Evolutionary conservation across 73 alveolate genomes (phyloP).

Genomic region (Paramecium octaurelia): DNA sequence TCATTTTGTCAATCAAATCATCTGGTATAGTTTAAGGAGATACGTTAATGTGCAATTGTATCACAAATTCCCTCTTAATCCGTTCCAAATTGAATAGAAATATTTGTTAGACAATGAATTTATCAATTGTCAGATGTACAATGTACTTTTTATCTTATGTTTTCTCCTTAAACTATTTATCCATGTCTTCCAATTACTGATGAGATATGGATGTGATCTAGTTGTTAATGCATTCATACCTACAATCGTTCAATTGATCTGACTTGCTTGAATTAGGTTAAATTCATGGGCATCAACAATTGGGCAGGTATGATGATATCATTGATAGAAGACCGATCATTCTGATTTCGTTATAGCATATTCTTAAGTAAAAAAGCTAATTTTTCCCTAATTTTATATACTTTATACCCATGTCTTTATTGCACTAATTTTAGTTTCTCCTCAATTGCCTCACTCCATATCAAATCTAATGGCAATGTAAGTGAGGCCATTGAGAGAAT

Average conservation of each 20-base stretch:
- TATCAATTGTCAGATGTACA: not conserved
- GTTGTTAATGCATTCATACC: not conserved
- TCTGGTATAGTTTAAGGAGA: not conserved
- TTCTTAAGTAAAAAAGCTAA: not conserved
- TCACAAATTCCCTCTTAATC: not conserved
- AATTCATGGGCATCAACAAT: not conserved
- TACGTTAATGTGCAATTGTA: not conserved
- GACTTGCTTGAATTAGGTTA: not conserved
- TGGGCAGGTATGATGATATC: not conserved
- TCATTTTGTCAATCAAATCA: not conserved
- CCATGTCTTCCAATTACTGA: not conserved
- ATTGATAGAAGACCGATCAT: not conserved
- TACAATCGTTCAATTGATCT: not conserved
- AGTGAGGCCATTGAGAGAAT: not conserved
- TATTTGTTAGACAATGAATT: not conserved
- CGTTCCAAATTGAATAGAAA: conserved; percentile 10
- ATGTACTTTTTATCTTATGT: not conserved
- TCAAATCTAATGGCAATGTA: not conserved
- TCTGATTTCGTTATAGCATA: not conserved
- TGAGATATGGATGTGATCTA: not conserved
- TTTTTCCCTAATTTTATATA: not conserved
- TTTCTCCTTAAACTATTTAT: not conserved
- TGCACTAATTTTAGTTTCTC: not conserved
- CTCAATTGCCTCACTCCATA: not conserved
- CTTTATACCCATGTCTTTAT: not conserved